phyloP scores from a whole-genome alignment of 129 eudicot species.

The Ambrosia trifida region DNA sequence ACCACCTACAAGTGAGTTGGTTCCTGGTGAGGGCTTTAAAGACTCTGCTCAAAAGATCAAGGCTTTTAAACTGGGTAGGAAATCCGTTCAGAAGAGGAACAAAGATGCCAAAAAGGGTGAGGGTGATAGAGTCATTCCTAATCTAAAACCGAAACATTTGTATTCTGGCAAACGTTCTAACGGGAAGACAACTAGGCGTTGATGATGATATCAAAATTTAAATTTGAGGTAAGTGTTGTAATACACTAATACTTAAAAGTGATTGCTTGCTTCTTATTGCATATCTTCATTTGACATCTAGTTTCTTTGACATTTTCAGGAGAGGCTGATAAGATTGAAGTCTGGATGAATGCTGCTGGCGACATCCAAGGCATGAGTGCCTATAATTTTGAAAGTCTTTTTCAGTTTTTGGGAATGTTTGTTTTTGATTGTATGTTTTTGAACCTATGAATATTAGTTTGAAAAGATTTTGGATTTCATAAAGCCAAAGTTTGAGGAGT shows the following conservation, averaged over 20 bases:
- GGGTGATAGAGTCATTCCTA: constrained; percentile 76
- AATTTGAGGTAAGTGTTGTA: constrained; percentile 9
- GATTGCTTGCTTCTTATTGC: background rate
- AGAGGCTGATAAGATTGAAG: background rate
- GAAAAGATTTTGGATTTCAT: background rate
- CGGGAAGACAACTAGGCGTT: constrained; percentile 83
- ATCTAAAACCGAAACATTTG: constrained; percentile 78
- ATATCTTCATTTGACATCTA: background rate
- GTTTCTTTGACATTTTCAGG: background rate
- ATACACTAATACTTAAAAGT: background rate
- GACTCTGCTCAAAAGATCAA: constrained; percentile 67
- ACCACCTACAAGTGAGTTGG: constrained; percentile 58
- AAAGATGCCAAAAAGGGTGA: constrained; percentile 78
- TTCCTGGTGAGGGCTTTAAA: constrained; percentile 85
- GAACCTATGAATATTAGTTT: background rate
- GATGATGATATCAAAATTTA: background rate
- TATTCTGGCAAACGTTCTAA: constrained; percentile 71
- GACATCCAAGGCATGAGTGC: constrained; percentile 14
- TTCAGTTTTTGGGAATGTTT: constrained; percentile 9
- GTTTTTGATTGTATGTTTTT: background rate
- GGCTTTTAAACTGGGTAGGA: constrained; percentile 56
- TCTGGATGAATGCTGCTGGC: background rate
- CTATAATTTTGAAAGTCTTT: background rate
- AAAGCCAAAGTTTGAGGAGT: background rate
- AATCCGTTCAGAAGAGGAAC: constrained; percentile 63